Percentiles rank a stretch among this genome's conserved stretches.
Evolutionary conservation across 225 moss, liverwort and hornwort genomes (phyloP).

Genomic region (Physcomitrellopsis africana): DNA sequence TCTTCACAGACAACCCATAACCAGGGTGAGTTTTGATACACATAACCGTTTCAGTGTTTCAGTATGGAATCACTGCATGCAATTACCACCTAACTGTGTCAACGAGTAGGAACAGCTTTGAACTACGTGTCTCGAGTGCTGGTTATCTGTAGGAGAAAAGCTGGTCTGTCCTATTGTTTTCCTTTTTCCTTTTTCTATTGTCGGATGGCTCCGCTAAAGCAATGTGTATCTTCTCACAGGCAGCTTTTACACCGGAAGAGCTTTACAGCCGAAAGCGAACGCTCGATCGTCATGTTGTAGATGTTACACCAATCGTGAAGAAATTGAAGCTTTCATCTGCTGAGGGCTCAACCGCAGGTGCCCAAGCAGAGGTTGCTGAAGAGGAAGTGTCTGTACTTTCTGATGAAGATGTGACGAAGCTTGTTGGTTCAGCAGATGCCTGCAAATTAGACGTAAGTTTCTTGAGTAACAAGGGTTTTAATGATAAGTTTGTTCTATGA

Average conservation of each 20-base stretch:
- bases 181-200: no score
- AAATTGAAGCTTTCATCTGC: slow-evolving; percentile 65
- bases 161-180: neutral
- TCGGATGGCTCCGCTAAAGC: neutral
- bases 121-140: neutral
- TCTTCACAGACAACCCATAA: slow-evolving; percentile 68
- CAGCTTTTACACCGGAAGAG: slow-evolving; percentile 85
- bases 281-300: slow-evolving; percentile 62
- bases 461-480: neutral
- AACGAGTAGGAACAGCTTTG: neutral
- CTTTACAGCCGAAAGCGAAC: slow-evolving; percentile 74
- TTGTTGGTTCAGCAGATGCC: slow-evolving; percentile 82
- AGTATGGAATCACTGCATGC: neutral
- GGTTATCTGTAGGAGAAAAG: neutral
- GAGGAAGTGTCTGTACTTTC: slow-evolving; percentile 66
- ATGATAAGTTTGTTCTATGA: neutral
- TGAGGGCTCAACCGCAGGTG: slow-evolving; percentile 40
- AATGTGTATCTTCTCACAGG: slow-evolving; percentile 44
- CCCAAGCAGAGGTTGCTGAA: slow-evolving; percentile 54
- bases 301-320: slow-evolving; percentile 61
- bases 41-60: neutral
- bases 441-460: slow-evolving; percentile 68
- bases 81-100: neutral
- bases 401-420: slow-evolving; percentile 79
- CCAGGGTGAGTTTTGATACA: slow-evolving; percentile 49